These are phyloP conservation scores for Mangifera indica DNA, from an alignment of 345 rosid genomes.

Conservation along the genomic window DNA sequence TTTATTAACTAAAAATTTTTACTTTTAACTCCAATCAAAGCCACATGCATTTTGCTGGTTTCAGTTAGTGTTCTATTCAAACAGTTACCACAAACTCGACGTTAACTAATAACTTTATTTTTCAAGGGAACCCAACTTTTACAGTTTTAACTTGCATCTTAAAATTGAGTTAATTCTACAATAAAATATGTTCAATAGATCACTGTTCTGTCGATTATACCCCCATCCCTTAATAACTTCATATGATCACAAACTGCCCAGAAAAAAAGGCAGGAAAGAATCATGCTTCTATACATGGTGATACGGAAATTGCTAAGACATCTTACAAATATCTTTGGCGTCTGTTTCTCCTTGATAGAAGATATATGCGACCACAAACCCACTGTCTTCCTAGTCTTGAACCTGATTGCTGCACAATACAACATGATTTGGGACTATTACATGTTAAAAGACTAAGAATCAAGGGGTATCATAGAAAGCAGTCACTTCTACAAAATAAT, in stretches of 20 bases:
- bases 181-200: neutral
- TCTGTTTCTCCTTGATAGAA: slow-evolving; percentile 56
- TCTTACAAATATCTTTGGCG: slow-evolving; percentile 42
- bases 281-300: slow-evolving; percentile 20
- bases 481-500: neutral
- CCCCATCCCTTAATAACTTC: neutral
- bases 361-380: slow-evolving; percentile 90
- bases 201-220: neutral
- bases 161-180: neutral
- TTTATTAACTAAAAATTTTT: too few relatives aligned
- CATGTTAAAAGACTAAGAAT: neutral
- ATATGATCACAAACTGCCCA: neutral
- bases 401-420: slow-evolving; percentile 51
- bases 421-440: slow-evolving; percentile 1
- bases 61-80: too few relatives aligned
- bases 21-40: too few relatives aligned
- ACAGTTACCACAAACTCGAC: neutral
- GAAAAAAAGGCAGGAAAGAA: slow-evolving; percentile 25
- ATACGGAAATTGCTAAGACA: neutral
- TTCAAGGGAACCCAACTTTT: neutral
- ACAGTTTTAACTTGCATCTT: too few relatives aligned
- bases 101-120: neutral
- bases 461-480: neutral
- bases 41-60: too few relatives aligned
- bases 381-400: slow-evolving; percentile 67